Evolutionary conservation across 2,329 filamentous ascomycete genomes (phyloP), one percentile per base, ranked within the genome.

Genomic region (Xylariaceae sp.): DNA sequence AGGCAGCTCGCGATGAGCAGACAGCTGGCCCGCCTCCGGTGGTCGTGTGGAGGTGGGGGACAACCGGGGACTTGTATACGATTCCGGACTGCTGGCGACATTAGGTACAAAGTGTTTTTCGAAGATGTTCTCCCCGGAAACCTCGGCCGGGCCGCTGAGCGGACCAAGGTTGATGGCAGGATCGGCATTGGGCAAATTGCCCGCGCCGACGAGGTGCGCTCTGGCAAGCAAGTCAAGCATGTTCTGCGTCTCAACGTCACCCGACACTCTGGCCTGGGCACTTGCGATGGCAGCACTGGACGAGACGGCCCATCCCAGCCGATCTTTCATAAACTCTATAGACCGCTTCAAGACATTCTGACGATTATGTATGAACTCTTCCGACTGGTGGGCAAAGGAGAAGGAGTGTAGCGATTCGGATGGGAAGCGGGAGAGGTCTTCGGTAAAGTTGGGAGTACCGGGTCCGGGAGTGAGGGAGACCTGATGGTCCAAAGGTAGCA

Each of bases 331-430:
- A 54, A 96, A 95, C 58, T 96, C 92, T 53, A 95, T 81, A 7
- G 89, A 94, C 38, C 90, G 76, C 62, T 94, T 94, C 51, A 98
- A 59, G 21, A 94, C 83, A 66, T 87, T 94, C 57, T 96, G 89
- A 35, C 92, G 82, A 57, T 77, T 94, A 56, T 94, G 85, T 36
- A 96, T 71, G 42, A 87, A 79, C 42, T 96, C 90, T 53, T 94
- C 89, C 3, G 89, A 90, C 60, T 94, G 89, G 48, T 94, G 86
- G 25, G 92, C 87, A 59, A 98, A 98, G 10, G 90, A 96, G 64
- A 98, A 98, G 2, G 92, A 98, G 60, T 98, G 92, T 29, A 98
- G 67, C 5, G 92, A 98, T 57, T 98, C 92, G 48, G 86, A 87
- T 2, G 92, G 90, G 56, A 98, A 98, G 32, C 89, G 81, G 29